These are phyloP conservation scores for Fusarium annulatum DNA, from an alignment of 2,329 filamentous ascomycete species.

Conservation along the genomic window DNA sequence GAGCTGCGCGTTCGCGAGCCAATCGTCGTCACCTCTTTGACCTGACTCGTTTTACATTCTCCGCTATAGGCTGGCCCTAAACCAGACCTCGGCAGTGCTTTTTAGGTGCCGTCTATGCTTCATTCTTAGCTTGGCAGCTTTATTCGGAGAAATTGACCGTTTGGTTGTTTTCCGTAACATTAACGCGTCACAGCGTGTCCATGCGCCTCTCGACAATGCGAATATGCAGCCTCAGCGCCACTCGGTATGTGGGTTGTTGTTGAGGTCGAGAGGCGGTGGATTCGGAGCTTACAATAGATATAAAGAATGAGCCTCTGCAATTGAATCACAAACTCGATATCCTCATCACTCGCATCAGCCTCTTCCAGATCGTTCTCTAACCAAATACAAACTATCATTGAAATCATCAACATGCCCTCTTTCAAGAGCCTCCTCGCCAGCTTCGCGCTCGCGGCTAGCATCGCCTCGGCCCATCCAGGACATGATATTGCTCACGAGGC, in stretches of 20 bases:
- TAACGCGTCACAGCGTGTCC: conserved; percentile 14
- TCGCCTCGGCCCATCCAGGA: conserved; percentile 57
- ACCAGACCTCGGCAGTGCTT: conserved; percentile 8
- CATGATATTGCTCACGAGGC: conserved; percentile 61
- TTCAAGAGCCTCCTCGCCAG: conserved; percentile 27
- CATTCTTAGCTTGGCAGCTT: conserved; percentile 7
- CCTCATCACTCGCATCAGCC: not conserved
- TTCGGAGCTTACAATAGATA: not conserved
- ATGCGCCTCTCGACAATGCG: conserved; percentile 1
- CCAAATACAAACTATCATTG: not conserved
- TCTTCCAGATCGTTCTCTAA: not conserved
- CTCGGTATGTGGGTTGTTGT: conserved; percentile 10
- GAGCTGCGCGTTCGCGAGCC: not conserved
- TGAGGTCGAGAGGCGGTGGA: not conserved
- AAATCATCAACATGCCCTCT: conserved; percentile 10
- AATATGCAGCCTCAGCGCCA: not conserved
- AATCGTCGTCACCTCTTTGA: conserved; percentile 4
- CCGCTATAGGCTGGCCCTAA: conserved; percentile 7
- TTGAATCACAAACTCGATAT: not conserved
- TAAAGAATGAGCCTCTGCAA: not conserved
- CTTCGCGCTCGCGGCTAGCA: conserved; percentile 22
- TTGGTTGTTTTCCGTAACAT: not conserved
- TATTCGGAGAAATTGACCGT: not conserved
- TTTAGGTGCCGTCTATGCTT: conserved; percentile 13
- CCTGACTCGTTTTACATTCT: conserved; percentile 1